phyloP scores from a whole-genome alignment of 495 filamentous ascomycete species.

The Annulohypoxylon moriforme region DNA sequence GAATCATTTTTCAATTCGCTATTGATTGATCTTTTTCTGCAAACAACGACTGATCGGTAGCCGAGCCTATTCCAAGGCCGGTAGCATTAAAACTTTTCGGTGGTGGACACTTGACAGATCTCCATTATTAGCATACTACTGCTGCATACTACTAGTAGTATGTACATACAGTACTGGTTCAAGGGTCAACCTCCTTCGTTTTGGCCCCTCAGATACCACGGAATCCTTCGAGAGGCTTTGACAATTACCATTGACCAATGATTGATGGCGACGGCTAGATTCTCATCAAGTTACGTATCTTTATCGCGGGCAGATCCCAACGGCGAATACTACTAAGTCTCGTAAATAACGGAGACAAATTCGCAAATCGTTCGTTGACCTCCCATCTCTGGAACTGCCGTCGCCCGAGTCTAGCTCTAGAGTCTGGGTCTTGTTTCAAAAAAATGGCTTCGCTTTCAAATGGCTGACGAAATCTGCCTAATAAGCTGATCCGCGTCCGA shows the following conservation, averaged over 20 bases:
- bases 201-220: conserved; percentile 19
- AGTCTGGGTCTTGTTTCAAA: conserved; percentile 31
- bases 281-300: not conserved
- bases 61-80: not conserved
- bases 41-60: conserved; percentile 6
- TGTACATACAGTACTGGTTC: conserved; percentile 16
- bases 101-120: conserved; percentile 3
- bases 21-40: conserved; percentile 17
- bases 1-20: not conserved
- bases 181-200: conserved; percentile 24
- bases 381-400: conserved; percentile 24
- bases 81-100: conserved; percentile 30
- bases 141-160: not conserved
- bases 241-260: conserved; percentile 30
- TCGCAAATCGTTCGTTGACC: conserved; percentile 18
- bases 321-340: conserved; percentile 10
- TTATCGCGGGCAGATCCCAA: conserved; percentile 16
- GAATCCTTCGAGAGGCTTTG: conserved; percentile 28
- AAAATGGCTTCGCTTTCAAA: conserved; percentile 21
- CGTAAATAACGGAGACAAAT: conserved; percentile 19
- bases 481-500: conserved; percentile 23
- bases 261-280: conserved; percentile 9
- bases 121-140: conserved; percentile 34
- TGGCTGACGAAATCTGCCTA: conserved; percentile 34
- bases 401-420: conserved; percentile 13